Evolutionary conservation across 2,329 filamentous ascomycete genomes (phyloP).

Genomic region (Endocalyx cinctus): DNA sequence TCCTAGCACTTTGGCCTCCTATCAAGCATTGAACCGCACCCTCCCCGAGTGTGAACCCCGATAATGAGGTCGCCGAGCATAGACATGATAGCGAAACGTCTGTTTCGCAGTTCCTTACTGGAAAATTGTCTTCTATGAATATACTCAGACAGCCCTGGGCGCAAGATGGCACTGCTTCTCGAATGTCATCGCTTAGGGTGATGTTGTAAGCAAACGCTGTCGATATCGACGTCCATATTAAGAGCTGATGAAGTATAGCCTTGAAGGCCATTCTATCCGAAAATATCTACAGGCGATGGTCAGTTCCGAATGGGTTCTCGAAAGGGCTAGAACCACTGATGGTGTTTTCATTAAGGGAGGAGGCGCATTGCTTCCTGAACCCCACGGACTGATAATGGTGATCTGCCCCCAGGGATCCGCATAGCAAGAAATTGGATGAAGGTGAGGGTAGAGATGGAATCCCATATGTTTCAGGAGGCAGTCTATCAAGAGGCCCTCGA

Average conservation of each 20-base stretch:
- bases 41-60: conserved; percentile 68
- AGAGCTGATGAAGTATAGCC: conserved; percentile 18
- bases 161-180: conserved; percentile 21
- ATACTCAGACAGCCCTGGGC: conserved; percentile 50
- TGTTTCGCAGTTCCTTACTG: conserved; percentile 41
- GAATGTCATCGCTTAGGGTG: conserved; percentile 21
- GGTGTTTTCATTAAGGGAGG: conserved; percentile 11
- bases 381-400: conserved; percentile 9
- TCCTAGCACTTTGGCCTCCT: too few species aligned
- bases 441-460: conserved; percentile 3
- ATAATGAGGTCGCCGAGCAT: conserved; percentile 54
- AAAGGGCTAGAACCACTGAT: conserved; percentile 12
- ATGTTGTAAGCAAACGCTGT: conserved; percentile 14
- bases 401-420: conserved; percentile 6
- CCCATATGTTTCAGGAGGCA: conserved; percentile 20
- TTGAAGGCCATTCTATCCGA: conserved; percentile 27
- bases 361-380: conserved; percentile 17
- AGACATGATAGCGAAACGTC: conserved; percentile 56
- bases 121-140: conserved; percentile 60
- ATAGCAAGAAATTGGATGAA: conserved; percentile 5
- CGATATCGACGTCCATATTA: conserved; percentile 24
- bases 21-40: conserved; percentile 66
- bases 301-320: conserved; percentile 16
- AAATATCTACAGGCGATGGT: conserved; percentile 19
- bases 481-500: conserved; percentile 11